Percentiles rank a stretch among this genome's conserved stretches.
Evolutionary conservation across 306 rosid species (phyloP).

Genomic region (Gillenia trifoliata): DNA sequence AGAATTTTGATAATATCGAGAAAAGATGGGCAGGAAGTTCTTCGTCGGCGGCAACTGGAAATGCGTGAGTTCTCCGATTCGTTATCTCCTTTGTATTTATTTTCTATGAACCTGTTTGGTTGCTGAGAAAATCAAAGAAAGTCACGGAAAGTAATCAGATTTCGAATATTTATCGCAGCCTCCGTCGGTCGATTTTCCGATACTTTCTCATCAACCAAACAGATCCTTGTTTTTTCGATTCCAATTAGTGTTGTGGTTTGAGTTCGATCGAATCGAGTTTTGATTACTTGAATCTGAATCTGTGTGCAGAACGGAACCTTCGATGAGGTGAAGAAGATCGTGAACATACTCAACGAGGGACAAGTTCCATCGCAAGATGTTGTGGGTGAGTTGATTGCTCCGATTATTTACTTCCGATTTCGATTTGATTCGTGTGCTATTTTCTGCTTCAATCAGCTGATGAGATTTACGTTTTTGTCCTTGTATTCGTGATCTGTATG

Average conservation of each 20-base stretch:
- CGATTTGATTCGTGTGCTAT: neutral
- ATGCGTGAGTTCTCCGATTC: constrained; percentile 38
- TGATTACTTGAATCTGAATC: neutral
- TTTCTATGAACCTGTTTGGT: neutral
- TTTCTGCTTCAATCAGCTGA: neutral
- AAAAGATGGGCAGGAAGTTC: constrained; percentile 41
- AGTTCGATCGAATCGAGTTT: neutral
- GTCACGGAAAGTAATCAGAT: neutral
- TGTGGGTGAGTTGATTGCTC: constrained; percentile 50
- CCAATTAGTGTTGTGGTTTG: neutral
- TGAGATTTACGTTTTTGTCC: neutral
- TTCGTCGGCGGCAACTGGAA: constrained; percentile 61
- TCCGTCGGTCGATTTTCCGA: neutral
- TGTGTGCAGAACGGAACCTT: constrained; percentile 64
- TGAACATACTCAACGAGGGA: constrained; percentile 57
- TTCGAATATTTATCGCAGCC: neutral
- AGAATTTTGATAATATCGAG: constrained; percentile 14
- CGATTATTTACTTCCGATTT: neutral
- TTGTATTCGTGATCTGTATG: neutral
- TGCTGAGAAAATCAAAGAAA: neutral
- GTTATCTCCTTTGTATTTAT: neutral
- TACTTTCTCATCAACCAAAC: neutral
- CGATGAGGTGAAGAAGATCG: constrained; percentile 83
- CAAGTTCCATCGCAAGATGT: constrained; percentile 64
- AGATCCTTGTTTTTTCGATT: neutral